phyloP scores from a whole-genome alignment of 176 grass and related monocot genomes.

The Poa pratensis region DNA sequence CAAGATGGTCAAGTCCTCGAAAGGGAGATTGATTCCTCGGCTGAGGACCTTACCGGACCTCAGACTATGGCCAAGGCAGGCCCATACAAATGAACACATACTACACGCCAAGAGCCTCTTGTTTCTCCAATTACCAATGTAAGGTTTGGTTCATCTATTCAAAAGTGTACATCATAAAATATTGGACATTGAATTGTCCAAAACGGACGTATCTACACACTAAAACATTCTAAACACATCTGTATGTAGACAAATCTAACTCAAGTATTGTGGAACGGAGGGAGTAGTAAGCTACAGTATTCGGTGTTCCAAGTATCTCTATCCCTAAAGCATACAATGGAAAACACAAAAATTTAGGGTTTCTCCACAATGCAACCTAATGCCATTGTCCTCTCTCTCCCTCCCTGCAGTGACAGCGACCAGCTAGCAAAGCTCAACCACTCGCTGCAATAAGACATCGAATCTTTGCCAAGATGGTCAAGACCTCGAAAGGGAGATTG shows the following conservation, averaged over 20 bases:
- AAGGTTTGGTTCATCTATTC: conserved; percentile 12
- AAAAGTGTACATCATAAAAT: neutral
- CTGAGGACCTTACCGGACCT: neutral
- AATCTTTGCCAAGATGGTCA: neutral
- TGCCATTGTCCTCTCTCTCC: neutral
- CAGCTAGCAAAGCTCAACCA: neutral
- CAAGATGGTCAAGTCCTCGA: neutral
- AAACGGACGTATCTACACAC: too few relatives aligned
- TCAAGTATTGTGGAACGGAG: too few relatives aligned
- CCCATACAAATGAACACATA: conserved; percentile 3
- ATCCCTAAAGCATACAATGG: neutral
- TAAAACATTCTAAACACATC: too few relatives aligned
- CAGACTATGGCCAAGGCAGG: neutral
- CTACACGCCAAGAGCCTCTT: neutral
- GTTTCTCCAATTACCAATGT: conserved; percentile 11
- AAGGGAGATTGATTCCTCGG: neutral
- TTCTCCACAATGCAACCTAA: neutral
- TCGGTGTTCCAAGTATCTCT: neutral
- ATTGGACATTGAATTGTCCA: too few relatives aligned
- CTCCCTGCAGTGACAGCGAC: too few relatives aligned
- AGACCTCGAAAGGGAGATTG: neutral
- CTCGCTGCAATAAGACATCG: neutral
- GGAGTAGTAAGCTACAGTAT: too few relatives aligned
- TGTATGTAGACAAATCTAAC: too few relatives aligned
- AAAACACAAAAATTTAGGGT: neutral